Percentiles rank a stretch among this genome's conserved stretches.
phyloP scores from a whole-genome alignment of 345 rosid species.

The Heritiera fomes region DNA sequence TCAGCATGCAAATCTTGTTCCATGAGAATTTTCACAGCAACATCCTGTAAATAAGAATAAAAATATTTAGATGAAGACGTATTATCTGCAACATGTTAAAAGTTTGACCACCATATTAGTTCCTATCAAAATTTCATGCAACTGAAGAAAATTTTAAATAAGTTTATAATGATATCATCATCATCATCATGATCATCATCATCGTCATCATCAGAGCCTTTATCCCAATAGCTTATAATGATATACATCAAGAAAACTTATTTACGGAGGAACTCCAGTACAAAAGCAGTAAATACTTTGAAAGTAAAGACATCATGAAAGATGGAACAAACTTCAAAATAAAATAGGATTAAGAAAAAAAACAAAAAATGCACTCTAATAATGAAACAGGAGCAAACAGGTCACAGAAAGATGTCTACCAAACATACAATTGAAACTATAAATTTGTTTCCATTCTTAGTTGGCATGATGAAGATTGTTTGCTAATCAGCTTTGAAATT shows the following conservation, averaged over 20 bases:
- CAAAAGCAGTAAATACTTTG: neutral
- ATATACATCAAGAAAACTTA: neutral
- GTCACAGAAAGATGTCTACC: neutral
- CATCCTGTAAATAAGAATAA: slow-evolving; percentile 63
- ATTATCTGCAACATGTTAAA: neutral
- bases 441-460: neutral
- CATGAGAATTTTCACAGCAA: slow-evolving; percentile 99
- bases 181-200: too few relatives aligned
- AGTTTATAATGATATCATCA: neutral
- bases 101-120: neutral
- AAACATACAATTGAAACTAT: slow-evolving; percentile 7
- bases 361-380: neutral
- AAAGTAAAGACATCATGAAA: neutral
- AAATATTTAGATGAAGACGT: neutral
- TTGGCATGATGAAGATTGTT: neutral
- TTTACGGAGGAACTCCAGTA: neutral
- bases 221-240: neutral
- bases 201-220: too few relatives aligned
- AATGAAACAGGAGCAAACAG: neutral
- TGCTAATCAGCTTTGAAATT: neutral
- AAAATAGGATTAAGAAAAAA: neutral
- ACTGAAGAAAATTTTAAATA: neutral
- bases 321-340: neutral
- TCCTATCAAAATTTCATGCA: slow-evolving; percentile 1
- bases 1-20: slow-evolving; percentile 95